Evolutionary conservation across 2,329 filamentous ascomycete genomes (phyloP).

Genomic region (Epichloe sp.): DNA sequence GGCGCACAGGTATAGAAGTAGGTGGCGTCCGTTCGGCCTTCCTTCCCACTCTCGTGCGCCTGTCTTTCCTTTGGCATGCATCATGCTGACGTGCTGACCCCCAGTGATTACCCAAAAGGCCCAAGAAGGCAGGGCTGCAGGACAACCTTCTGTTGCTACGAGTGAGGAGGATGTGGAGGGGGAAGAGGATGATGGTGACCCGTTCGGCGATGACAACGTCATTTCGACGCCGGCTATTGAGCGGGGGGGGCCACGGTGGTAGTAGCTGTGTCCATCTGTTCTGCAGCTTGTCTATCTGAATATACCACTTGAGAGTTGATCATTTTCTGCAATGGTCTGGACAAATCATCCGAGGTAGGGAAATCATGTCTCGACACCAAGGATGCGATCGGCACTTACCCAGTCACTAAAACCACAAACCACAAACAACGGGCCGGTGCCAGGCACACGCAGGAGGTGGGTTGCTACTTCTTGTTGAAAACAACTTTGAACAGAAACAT

Average conservation of each 20-base stretch:
- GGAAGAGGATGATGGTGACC: conserved; percentile 72
- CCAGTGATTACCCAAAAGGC: conserved; percentile 40
- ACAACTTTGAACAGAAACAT: too few species aligned
- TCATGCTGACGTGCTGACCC: background rate
- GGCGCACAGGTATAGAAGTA: conserved; percentile 50
- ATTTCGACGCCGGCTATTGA: conserved; percentile 28
- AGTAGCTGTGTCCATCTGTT: background rate
- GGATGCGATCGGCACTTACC: too few species aligned
- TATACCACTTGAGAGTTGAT: too few species aligned
- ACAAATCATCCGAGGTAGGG: too few species aligned
- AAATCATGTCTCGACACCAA: too few species aligned
- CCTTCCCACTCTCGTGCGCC: conserved; percentile 12
- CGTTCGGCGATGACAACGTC: conserved; percentile 74
- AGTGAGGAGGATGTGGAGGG: conserved; percentile 43
- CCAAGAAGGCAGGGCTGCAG: conserved; percentile 27
- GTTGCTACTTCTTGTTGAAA: too few species aligned
- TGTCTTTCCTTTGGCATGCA: background rate
- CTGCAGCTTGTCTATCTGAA: too few species aligned
- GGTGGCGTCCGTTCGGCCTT: too few species aligned
- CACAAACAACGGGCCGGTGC: too few species aligned
- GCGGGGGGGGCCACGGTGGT: conserved; percentile 19
- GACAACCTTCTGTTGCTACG: background rate
- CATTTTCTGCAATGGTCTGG: too few species aligned
- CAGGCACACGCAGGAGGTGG: too few species aligned
- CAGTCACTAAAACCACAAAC: too few species aligned